Evolutionary conservation across 192 early-diverging fungal species (phyloP), one percentile per base, ranked within the genome.

Genomic region (Coemansia sp.): DNA sequence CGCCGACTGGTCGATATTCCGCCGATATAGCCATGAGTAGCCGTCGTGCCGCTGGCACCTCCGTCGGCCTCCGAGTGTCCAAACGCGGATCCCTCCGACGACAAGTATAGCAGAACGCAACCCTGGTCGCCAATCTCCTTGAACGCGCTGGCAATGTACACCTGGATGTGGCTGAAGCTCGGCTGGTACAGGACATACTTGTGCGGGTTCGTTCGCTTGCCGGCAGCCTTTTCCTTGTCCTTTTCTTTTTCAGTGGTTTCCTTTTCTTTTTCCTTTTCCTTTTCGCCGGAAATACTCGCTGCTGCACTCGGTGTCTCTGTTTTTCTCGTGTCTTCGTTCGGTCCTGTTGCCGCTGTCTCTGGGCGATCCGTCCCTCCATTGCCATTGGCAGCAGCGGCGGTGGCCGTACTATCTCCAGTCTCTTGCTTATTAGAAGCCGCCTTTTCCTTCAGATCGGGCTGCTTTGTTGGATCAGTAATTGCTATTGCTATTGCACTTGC

Each of bases 111-210:
- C 20, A 99, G 73, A 66, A 98, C 70, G 25, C 89, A 94, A 1
- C 90, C 87, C 59, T 94, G 91, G 21, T 95, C 94, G 42, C 85
- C 81, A 18, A 95, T 91, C 70, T 99, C 97, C 81, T 90, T 66
- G 82, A 95, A 97, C 9, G 94, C 93, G 25, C 92, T 95, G 34
- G 93, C 86, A 26, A 99, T 81, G 68, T 96, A 97, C 33, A 95
- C 86, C 82, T 94, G 86, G 35, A 98, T 74, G 71, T 99, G 93
- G 58, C 93, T 92, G 57, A 96, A 85, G 1, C 91, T 91, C 12
- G 95, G 95, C 70, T 92, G 82, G 74, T 97, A 95, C 23, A 99
- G 83, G 23, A 98, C 79, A 58, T 97, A 96, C 69, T 99, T 99
- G 85, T 95, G 94, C 26, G 91, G 91, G 72, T 93, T 93, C 56